Conservation (phyloP, 495 filamentous ascomycete genomes). For the Hyphodiscus hymeniophilus region DNA sequence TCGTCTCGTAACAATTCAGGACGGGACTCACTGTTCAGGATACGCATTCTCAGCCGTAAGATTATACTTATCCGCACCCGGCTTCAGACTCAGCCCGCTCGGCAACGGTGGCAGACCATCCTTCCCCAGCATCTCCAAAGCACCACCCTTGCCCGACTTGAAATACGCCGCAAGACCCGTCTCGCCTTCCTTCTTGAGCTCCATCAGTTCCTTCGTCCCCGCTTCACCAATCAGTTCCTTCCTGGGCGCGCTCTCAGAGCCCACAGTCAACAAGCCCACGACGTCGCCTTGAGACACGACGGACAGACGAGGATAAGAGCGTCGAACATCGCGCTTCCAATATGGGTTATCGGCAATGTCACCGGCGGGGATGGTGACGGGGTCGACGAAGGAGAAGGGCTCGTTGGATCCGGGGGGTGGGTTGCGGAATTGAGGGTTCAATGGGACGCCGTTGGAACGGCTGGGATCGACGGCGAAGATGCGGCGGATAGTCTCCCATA, state of each 20-base stretch:
- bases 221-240: constrained; percentile 79
- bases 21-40: constrained; percentile 41
- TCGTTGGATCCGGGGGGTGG: constrained; percentile 75
- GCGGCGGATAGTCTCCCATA: constrained; percentile 80
- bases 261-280: constrained; percentile 76
- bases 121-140: constrained; percentile 55
- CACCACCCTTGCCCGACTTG: constrained; percentile 52
- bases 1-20: background rate
- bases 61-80: constrained; percentile 38
- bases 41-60: constrained; percentile 50
- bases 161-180: constrained; percentile 60
- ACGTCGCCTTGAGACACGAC: constrained; percentile 78
- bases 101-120: constrained; percentile 80
- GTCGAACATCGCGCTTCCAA: constrained; percentile 88
- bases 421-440: constrained; percentile 89
- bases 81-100: constrained; percentile 45
- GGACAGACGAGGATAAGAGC: constrained; percentile 76
- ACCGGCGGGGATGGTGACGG: constrained; percentile 81
- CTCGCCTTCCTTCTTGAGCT: constrained; percentile 70
- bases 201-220: constrained; percentile 70
- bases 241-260: constrained; percentile 69
- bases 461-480: constrained; percentile 75
- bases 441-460: constrained; percentile 82
- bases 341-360: constrained; percentile 97
- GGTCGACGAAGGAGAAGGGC: constrained; percentile 75